Evolutionary conservation across 805 yeast genomes (phyloP), one percentile per base, ranked within the genome.

Genomic region (Kazachstania psychrophila): DNA sequence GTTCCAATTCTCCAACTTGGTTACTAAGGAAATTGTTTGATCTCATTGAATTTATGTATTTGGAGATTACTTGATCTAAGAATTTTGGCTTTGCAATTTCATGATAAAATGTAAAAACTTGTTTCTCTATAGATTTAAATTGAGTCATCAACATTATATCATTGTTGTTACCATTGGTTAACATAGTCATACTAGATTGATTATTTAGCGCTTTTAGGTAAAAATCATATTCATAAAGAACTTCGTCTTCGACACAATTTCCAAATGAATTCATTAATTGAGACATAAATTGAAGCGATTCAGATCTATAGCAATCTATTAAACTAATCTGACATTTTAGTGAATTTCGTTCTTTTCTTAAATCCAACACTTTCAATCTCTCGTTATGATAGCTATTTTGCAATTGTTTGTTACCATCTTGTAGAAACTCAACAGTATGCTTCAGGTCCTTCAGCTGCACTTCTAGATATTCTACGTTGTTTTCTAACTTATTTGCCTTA

Each of bases 271-370:
- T 43, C 52, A 53, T 47, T 18, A 53, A 34, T 31, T 55, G 52
- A 9, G 55, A 47, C 52, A 55, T 49, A 34, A 53, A 54, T 31
- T 51, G 58, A 17, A 52, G 28, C 5, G 59, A 47, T 23, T 49
- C 48, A 4, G 40, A 34, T 29, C 49, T 48, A 34, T 45, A 50
- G 25, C 49, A 41, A 14, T 47, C 51, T 12, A 46, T 40, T 9
- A 47, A 31, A 16, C 48, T 48, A 5, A 48, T 28, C 31, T 47
- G 47, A 16, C 33, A 41, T 17, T 36, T 41, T 7, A 46, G 37
- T 18, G 35, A 24, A 9, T 45, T 42, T 6, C 37, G 40, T 22
- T 45, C 47, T 11, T 44, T 47, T 13, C 54, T 41, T 23, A 47
- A 37, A 20, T 54, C 57, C 10, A 47, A 33, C 4, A 55, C 49